Evolutionary conservation across 2,329 filamentous ascomycete genomes (phyloP).

Genomic region (Onygenales sp.): DNA sequence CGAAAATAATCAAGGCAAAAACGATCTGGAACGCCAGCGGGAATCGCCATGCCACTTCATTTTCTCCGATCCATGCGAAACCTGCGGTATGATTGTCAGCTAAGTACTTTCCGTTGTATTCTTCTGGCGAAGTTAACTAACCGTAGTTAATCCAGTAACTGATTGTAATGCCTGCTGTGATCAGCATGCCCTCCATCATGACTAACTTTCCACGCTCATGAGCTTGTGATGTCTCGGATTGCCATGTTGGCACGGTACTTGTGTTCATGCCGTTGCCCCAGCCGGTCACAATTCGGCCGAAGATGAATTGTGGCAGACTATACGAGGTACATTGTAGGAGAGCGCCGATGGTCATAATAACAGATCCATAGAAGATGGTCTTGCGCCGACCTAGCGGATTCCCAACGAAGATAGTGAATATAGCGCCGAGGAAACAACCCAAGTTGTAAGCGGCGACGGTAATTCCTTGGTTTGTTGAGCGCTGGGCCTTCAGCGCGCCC

Average conservation of each 20-base stretch:
- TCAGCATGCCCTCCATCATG: constrained; percentile 42
- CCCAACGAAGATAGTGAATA: constrained; percentile 15
- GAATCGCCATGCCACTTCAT: constrained; percentile 38
- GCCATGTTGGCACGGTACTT: constrained; percentile 36
- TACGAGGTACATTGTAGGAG: constrained; percentile 13
- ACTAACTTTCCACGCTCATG: constrained; percentile 41
- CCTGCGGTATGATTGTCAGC: not conserved
- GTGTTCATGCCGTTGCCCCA: constrained; percentile 30
- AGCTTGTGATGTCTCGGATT: constrained; percentile 25
- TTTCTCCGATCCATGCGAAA: constrained; percentile 2
- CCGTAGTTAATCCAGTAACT: constrained; percentile 42
- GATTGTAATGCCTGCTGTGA: constrained; percentile 36
- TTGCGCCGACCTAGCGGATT: constrained; percentile 14
- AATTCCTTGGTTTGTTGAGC: constrained; percentile 19
- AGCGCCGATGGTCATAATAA: constrained; percentile 16
- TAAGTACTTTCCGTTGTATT: not conserved
- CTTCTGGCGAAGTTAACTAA: constrained; percentile 19
- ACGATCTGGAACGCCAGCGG: constrained; percentile 49
- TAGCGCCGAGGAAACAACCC: constrained; percentile 16
- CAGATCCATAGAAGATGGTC: constrained; percentile 16
- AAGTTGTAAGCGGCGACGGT: constrained; percentile 24
- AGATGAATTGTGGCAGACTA: constrained; percentile 13
- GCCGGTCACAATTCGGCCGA: constrained; percentile 15
- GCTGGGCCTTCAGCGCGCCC: not conserved
- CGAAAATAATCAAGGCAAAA: constrained; percentile 43